Evolutionary conservation across 108 stramenopile species (phyloP).

Genomic region (Cyclotella baltica): DNA sequence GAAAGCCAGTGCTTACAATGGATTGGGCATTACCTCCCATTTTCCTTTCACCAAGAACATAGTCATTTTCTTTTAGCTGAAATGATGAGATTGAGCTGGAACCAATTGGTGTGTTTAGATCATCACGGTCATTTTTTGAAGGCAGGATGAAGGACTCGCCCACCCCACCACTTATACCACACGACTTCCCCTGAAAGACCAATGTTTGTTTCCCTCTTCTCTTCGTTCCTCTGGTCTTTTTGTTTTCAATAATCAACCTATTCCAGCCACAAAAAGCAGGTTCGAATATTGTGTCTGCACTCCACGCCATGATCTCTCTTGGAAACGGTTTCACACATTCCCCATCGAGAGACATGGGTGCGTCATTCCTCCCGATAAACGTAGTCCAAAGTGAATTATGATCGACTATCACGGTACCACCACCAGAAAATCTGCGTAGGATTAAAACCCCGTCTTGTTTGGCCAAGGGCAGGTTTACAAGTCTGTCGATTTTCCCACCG

Average conservation of each 20-base stretch:
- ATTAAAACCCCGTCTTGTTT: slow-evolving; percentile 68
- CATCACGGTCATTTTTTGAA: not conserved
- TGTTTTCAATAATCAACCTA: slow-evolving; percentile 2
- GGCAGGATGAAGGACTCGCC: slow-evolving; percentile 30
- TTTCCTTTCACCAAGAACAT: slow-evolving; percentile 86
- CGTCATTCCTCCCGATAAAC: slow-evolving; percentile 30
- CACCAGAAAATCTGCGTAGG: slow-evolving; percentile 92
- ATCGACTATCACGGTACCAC: slow-evolving; percentile 95
- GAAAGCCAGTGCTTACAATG: slow-evolving; percentile 84
- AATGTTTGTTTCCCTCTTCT: slow-evolving; percentile 46
- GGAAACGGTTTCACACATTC: slow-evolving; percentile 73
- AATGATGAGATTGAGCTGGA: slow-evolving; percentile 36
- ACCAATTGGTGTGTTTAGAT: not conserved
- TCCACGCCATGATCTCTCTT: slow-evolving; percentile 90
- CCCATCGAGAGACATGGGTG: not conserved
- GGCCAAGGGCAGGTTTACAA: slow-evolving; percentile 64
- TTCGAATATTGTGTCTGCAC: slow-evolving; percentile 71
- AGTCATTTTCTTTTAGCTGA: slow-evolving; percentile 88
- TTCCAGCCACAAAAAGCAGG: slow-evolving; percentile 71
- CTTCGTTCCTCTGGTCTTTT: not conserved
- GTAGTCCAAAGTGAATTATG: slow-evolving; percentile 66
- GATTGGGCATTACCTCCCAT: slow-evolving; percentile 96
- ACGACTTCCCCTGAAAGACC: slow-evolving; percentile 63
- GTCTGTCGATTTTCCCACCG: slow-evolving; percentile 82
- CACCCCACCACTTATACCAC: slow-evolving; percentile 55